Evolutionary conservation across 2,329 filamentous ascomycete genomes (phyloP).

Genomic region (Cryphonectria naterciae): DNA sequence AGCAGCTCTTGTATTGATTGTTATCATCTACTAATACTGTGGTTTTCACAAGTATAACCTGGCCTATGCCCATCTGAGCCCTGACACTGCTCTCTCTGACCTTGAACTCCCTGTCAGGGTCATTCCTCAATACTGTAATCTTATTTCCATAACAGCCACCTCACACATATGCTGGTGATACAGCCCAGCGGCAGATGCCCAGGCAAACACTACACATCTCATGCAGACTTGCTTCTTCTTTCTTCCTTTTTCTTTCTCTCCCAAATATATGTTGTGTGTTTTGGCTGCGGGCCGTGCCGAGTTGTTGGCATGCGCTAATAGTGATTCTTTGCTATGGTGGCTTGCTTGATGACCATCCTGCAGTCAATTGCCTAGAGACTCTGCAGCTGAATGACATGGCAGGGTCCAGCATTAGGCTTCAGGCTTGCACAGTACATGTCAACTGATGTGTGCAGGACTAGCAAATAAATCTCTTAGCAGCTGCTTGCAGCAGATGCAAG

Average conservation of each 20-base stretch:
- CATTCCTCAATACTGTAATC: slow-evolving; percentile 9
- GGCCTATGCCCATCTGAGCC: not conserved
- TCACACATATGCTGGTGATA: too few relatives aligned
- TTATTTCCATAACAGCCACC: not conserved
- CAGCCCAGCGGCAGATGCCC: too few relatives aligned
- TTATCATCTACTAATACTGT: not conserved
- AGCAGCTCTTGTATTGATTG: not conserved
- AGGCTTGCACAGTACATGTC: not conserved
- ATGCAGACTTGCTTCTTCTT: too few relatives aligned
- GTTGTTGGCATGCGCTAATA: not conserved
- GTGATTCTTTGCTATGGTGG: not conserved
- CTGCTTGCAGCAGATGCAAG: not conserved
- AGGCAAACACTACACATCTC: too few relatives aligned
- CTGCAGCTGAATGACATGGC: not conserved
- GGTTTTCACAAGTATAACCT: not conserved
- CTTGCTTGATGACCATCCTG: not conserved
- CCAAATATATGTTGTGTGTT: not conserved
- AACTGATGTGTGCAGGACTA: not conserved
- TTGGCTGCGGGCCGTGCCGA: slow-evolving; percentile 1
- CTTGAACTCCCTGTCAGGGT: not conserved
- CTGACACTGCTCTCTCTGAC: not conserved
- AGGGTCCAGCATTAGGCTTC: not conserved
- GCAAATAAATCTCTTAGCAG: not conserved
- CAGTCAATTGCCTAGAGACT: not conserved
- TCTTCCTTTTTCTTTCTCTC: too few relatives aligned